These are phyloP conservation scores for Apophysomyces elegans DNA, from an alignment of 371 early-diverging fungal genomes.

Conservation along the genomic window DNA sequence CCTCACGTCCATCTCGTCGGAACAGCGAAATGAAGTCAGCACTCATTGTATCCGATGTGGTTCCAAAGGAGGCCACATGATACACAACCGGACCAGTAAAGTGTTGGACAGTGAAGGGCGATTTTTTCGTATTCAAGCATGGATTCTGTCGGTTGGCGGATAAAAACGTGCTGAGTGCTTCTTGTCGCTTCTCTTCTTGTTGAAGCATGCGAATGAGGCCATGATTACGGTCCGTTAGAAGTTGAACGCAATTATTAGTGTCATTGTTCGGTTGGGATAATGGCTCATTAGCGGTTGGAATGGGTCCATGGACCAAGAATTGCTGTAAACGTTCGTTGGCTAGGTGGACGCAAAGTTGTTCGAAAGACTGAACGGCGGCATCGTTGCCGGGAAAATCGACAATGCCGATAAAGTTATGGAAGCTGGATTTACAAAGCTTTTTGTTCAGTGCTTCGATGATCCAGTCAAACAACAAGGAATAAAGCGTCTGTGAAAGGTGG, in stretches of 20 bases:
- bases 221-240: constrained; percentile 6
- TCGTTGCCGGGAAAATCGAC: constrained; percentile 61
- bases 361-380: constrained; percentile 48
- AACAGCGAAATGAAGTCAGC: constrained; percentile 83
- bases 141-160: constrained; percentile 34
- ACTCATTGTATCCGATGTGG: constrained; percentile 62
- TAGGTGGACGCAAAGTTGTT: constrained; percentile 75
- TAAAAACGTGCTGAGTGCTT: constrained; percentile 19
- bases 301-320: constrained; percentile 44
- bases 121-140: constrained; percentile 38
- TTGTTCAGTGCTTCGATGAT: constrained; percentile 86
- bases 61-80: constrained; percentile 68
- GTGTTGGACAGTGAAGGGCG: constrained; percentile 65
- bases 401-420: constrained; percentile 67
- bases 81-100: constrained; percentile 75
- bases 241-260: constrained; percentile 52
- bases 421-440: constrained; percentile 63
- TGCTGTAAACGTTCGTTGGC: constrained; percentile 81
- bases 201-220: constrained; percentile 21
- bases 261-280: constrained; percentile 58
- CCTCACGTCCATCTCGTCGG: constrained; percentile 32
- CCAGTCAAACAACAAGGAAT: constrained; percentile 83
- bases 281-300: too few species aligned
- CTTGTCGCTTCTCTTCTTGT: constrained; percentile 16
- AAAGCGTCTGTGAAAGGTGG: constrained; percentile 72